phyloP scores from a whole-genome alignment of 2,329 filamentous ascomycete genomes.

The Ophiosphaerella korrae region DNA sequence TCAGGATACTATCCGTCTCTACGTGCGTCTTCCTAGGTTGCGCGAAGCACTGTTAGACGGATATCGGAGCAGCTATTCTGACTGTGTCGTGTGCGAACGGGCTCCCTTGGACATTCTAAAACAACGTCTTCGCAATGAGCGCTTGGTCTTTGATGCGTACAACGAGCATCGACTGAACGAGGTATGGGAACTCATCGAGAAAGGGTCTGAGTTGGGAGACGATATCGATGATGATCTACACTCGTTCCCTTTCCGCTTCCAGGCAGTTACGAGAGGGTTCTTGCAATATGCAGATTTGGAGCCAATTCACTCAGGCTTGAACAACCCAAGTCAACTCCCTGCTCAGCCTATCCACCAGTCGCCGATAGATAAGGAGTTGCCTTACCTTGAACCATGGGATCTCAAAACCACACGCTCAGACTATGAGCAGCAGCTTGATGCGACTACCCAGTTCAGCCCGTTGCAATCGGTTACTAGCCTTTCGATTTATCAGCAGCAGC shows the following conservation, averaged over 20 bases:
- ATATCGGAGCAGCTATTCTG: not conserved
- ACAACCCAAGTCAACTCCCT: no score
- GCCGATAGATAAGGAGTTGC: no score
- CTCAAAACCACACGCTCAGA: no score
- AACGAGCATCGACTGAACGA: conserved; percentile 19
- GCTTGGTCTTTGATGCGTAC: conserved; percentile 9
- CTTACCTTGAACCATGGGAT: no score
- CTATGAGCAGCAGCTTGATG: no score
- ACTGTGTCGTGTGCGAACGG: conserved; percentile 1
- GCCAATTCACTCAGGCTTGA: not conserved
- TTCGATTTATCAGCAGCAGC: no score
- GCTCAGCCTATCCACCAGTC: no score
- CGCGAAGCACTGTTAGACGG: conserved; percentile 2
- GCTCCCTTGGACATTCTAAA: conserved; percentile 5
- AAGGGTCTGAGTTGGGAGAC: not conserved
- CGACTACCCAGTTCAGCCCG: no score
- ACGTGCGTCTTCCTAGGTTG: conserved; percentile 2
- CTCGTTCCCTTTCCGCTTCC: conserved; percentile 12
- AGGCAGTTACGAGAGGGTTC: conserved; percentile 1
- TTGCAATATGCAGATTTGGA: not conserved
- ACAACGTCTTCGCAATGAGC: conserved; percentile 5
- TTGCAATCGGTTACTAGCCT: no score
- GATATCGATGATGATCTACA: conserved; percentile 10
- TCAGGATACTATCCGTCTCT: not conserved
- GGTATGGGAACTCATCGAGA: not conserved